These are phyloP conservation scores for Cystobasidium pallidum DNA, from an alignment of 1,284 basidiomycete genomes.

Conservation along the genomic window DNA sequence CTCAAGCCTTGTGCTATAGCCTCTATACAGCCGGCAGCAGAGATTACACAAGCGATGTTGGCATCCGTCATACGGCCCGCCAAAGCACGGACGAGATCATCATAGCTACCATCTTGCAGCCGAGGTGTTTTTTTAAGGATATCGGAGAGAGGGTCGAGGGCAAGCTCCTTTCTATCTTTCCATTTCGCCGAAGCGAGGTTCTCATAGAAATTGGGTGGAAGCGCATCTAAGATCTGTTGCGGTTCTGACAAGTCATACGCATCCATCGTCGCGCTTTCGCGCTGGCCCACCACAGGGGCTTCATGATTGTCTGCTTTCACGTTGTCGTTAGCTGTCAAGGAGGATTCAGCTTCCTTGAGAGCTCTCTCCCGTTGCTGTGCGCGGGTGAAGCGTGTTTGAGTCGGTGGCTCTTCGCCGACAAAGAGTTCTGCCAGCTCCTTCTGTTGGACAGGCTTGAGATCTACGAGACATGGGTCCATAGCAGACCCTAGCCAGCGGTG, in stretches of 20 bases:
- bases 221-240: conserved; percentile 72
- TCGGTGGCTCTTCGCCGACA: conserved; percentile 77
- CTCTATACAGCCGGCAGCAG: conserved; percentile 83
- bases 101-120: conserved; percentile 77
- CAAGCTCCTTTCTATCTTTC: conserved; percentile 92
- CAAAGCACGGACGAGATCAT: conserved; percentile 73
- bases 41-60: conserved; percentile 93
- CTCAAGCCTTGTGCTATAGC: conserved; percentile 78
- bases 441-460: conserved; percentile 97
- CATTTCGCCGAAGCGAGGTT: conserved; percentile 87
- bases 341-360: conserved; percentile 51
- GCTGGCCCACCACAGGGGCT: conserved; percentile 57
- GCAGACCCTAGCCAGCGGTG: conserved; percentile 89
- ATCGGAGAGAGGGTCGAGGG: conserved; percentile 77
- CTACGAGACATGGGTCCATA: conserved; percentile 77
- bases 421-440: conserved; percentile 94
- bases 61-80: conserved; percentile 83
- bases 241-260: conserved; percentile 82
- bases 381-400: conserved; percentile 77
- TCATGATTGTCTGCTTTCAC: conserved; percentile 13
- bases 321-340: conserved; percentile 45
- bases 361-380: conserved; percentile 69
- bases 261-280: conserved; percentile 63
- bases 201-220: conserved; percentile 74
- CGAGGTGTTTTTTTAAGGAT: conserved; percentile 73